Percentiles rank a stretch among this genome's conserved stretches.
Conservation (phyloP, 2,329 filamentous ascomycete species). For the Ascochyta clinopodiicola region DNA sequence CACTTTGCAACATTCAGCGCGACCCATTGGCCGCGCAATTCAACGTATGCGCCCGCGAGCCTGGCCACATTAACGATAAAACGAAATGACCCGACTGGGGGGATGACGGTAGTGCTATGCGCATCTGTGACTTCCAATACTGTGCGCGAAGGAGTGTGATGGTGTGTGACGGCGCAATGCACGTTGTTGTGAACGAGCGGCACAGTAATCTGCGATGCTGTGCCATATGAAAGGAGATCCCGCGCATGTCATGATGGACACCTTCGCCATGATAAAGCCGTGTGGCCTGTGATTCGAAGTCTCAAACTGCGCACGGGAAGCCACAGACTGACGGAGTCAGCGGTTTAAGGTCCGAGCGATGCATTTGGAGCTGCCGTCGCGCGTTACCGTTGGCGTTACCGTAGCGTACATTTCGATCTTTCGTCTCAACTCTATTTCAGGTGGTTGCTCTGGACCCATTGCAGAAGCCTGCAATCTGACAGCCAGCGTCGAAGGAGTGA, state of each 20-base stretch:
- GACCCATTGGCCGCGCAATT: slow-evolving; percentile 29
- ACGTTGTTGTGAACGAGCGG: slow-evolving; percentile 14
- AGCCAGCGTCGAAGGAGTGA: neutral
- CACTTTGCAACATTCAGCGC: slow-evolving; percentile 13
- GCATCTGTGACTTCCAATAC: slow-evolving; percentile 12
- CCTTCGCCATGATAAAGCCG: slow-evolving; percentile 12
- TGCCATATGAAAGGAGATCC: slow-evolving; percentile 14
- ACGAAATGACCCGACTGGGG: slow-evolving; percentile 36
- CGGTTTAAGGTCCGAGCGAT: slow-evolving; percentile 30
- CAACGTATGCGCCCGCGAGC: slow-evolving; percentile 31
- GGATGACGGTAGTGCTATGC: slow-evolving; percentile 16
- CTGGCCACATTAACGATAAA: slow-evolving; percentile 30
- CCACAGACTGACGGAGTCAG: slow-evolving; percentile 27
- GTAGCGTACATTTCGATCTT: slow-evolving; percentile 21
- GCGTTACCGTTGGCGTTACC: slow-evolving; percentile 30
- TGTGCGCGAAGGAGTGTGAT: slow-evolving; percentile 25
- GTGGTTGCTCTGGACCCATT: slow-evolving; percentile 12
- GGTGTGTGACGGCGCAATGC: slow-evolving; percentile 28
- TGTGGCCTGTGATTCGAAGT: slow-evolving; percentile 30
- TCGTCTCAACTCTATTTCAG: slow-evolving; percentile 13
- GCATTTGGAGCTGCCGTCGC: slow-evolving; percentile 26
- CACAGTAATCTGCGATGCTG: slow-evolving; percentile 26
- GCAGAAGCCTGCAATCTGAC: slow-evolving; percentile 5
- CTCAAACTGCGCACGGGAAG: slow-evolving; percentile 24
- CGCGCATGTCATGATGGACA: slow-evolving; percentile 23